Conservation (phyloP, 2,329 filamentous ascomycete species). For the Neurospora sp. region DNA sequence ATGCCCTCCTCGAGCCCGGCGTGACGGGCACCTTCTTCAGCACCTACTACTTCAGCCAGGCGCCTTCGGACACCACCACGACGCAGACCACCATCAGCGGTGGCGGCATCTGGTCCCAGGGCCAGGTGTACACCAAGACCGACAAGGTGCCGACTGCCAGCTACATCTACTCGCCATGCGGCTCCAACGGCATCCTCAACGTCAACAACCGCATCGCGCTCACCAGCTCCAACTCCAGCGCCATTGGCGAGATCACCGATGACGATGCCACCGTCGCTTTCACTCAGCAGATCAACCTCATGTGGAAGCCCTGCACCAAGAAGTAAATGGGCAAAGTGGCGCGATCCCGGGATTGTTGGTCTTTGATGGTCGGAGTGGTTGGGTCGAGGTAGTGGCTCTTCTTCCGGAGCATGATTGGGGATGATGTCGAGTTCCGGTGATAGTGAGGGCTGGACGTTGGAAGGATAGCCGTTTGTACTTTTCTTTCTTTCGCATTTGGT, state of each 20-base stretch:
- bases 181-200: conserved; percentile 35
- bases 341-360: background rate
- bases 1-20: conserved; percentile 34
- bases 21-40: conserved; percentile 35
- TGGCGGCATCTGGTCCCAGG: conserved; percentile 30
- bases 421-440: background rate
- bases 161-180: conserved; percentile 36
- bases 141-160: conserved; percentile 34
- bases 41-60: conserved; percentile 39
- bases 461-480: background rate
- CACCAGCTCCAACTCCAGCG: conserved; percentile 26
- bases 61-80: conserved; percentile 32
- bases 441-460: background rate
- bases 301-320: conserved; percentile 25
- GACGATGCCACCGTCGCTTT: conserved; percentile 36
- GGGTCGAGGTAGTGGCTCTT: background rate
- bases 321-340: conserved; percentile 7
- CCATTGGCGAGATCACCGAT: conserved; percentile 32
- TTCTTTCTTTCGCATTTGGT: background rate
- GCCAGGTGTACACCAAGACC: conserved; percentile 37
- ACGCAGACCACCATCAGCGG: conserved; percentile 33
- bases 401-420: background rate
- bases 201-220: conserved; percentile 37
- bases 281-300: conserved; percentile 34
- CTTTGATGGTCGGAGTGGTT: background rate